Base-by-base conservation (phyloP, 129 eudicot genomes). In the Mikania micrantha region DNA sequence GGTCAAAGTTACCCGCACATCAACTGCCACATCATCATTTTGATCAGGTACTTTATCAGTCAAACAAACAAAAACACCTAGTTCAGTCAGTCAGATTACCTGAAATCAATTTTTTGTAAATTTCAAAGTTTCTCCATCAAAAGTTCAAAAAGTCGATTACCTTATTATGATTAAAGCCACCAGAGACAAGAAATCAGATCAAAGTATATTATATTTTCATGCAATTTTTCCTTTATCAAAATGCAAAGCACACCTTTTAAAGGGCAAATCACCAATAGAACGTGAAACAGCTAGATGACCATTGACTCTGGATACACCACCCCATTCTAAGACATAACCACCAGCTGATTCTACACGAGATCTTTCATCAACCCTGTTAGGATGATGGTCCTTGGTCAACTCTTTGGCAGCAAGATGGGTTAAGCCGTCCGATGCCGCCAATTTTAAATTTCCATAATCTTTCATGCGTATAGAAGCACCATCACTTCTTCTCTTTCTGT, bases 221-320 rank as follows among this genome's bases (percentile, higher is more conserved):
- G 24, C 64, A 57, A 25, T 27, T 57, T n/a, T n/a, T n/a, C n/a
- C n/a, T n/a, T n/a, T n/a, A 49, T 27, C 12, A 12, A 20, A 61
- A 20, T 38, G 67, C 34, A 19, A 67, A 41, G 24, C 58, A 67
- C 74, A 85, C 98, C 90, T 93, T 84, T 88, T 93, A 66, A 80
- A 88, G 57, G 85, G 70, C 40, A 88, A 73, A 73, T 93, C 98
- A 34, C 98, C 98, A 71, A 93, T 88, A 60, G 98, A 85, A 75
- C 96, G 86, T 32, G 98, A 86, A 67, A 93, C 87, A 69, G 98
- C 95, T 74, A 93, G 80, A 66, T 84, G 95, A 27, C 96, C 98
- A 81, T 93, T 93, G 9, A 93, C 83, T 67, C 98, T 77, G 45
- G 90, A 78, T 25, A 93, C 88, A 58, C 98, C 98, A 31, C 80